Evolutionary conservation across 108 stramenopile genomes (phyloP), one percentile per base, ranked within the genome.

Genomic region (Fragilaria crotonensis): DNA sequence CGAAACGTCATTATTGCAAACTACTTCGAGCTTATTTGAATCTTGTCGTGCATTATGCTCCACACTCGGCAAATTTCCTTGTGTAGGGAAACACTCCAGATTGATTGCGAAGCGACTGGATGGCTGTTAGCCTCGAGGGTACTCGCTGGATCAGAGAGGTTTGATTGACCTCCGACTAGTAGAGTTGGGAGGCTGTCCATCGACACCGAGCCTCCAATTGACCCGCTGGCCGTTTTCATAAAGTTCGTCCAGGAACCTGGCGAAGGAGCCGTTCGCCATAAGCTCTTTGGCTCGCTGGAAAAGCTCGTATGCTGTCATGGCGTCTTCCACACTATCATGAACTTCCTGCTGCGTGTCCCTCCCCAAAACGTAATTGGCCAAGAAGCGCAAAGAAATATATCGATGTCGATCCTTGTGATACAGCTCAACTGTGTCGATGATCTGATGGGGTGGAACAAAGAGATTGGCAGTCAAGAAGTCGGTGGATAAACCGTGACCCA

Each of bases 311-410:
- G 93, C 89, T 22, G 89, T 79, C 48, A 59, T 68, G 5, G 96
- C 93, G 74, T 98, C 97, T 67, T 97, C 95, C 44, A 97, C 78
- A 29, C 91, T 93, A 54, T 97, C 96, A 66, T 98, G 97, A 22
- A 85, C 80, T 49, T 95, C 93, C 58, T 84, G 86, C 68, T 98
- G 96, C 75, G 97, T 95, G 64, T 90, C 94, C 33, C 85, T 69
- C 5, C 72, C 73, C 46, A 97, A 68, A 21, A 97, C 73, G 55
- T 78, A 90, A 60, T 94, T 88, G 7, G 88, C 77, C 30, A 97
- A 77, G 64, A 94, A 97, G 21, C 96, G 79, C 30, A 98, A 73
- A 0, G 91, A 88, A 26, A 96, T 81, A 68, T 90, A 95, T 25
- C 97, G 80, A 65, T 75, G 79, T 33, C 80, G 82, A 11, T 81